Evolutionary conservation across 768 basidiomycete species (phyloP).

Genomic region (Sutorius australiensis): DNA sequence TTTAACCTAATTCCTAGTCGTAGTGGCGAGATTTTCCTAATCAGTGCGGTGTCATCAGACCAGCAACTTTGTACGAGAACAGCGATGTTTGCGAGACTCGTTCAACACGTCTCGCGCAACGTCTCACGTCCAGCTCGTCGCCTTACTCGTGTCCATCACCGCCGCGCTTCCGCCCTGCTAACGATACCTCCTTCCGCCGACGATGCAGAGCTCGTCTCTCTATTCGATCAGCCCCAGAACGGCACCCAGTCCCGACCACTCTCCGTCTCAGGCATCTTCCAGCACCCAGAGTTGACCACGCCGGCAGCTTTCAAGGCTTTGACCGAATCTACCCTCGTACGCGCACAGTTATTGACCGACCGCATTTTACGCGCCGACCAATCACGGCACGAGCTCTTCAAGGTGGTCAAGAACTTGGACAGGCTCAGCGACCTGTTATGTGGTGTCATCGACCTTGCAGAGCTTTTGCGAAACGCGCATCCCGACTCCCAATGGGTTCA

Average conservation of each 20-base stretch:
- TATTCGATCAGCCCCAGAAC: conserved; percentile 65
- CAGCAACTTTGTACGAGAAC: not conserved
- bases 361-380: conserved; percentile 74
- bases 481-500: conserved; percentile 82
- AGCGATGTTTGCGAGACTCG: conserved; percentile 35
- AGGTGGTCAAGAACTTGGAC: conserved; percentile 95
- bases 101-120: conserved; percentile 41
- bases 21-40: conserved; percentile 11
- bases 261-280: conserved; percentile 77
- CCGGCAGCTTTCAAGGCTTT: conserved; percentile 69
- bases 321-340: conserved; percentile 73
- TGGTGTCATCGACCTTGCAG: conserved; percentile 93
- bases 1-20: conserved; percentile 24
- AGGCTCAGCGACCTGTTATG: conserved; percentile 94
- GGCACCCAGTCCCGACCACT: conserved; percentile 38
- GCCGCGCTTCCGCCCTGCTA: conserved; percentile 38
- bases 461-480: conserved; percentile 90
- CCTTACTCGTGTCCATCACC: conserved; percentile 24
- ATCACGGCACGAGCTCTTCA: conserved; percentile 68
- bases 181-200: conserved; percentile 59
- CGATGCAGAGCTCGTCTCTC: conserved; percentile 60
- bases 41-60: not conserved
- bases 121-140: conserved; percentile 34
- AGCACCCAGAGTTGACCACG: conserved; percentile 65
- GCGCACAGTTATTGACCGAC: conserved; percentile 78